Base-by-base conservation (phyloP, 1,284 basidiomycete genomes). In the Schizopora paradoxa region DNA sequence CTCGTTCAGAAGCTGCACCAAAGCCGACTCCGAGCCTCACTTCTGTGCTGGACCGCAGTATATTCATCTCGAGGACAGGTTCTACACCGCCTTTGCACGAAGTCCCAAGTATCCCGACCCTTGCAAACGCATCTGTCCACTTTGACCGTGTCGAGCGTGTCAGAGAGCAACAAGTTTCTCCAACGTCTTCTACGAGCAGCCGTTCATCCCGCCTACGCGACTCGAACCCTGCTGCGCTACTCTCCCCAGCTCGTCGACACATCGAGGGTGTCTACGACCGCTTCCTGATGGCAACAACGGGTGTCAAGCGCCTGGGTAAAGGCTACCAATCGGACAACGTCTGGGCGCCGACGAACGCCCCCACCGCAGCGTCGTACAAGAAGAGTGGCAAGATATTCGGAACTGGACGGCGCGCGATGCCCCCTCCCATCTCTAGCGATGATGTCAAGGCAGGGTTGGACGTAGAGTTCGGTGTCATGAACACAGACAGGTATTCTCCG, bases 251-350 rank as follows among this genome's bases (percentile, higher is more conserved):
- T 43, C 73, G 68, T 47, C 76, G 72, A 26, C 73, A 70, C 33
- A 56, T 82, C 19, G 85, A 87, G 63, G 75, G 74, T 41, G 79
- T 82, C 8, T 87, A 87, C 52, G 85, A 88, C 54, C 74, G 81
- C 31, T 82, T 87, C 67, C 68, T 88, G 23, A 84, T 86, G 81
- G 79, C 82, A 6, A 83, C 82, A 0, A 76, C 79, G 4, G 80
- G 81, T 23, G 82, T 87, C 31, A 86, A 80, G 57, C 80, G 84
- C 14, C 65, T 80, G 7, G 84, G 84, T 2, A 80, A 76, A 54
- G 84, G 85, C 8, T 87, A 87, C 54, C 81, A 87, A 61, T 86
- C 82, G 1, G 75, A 84, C 41, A 73, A 73, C 49, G 45, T 41
- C n/a, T 35, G 26, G 7, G 22, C 47, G 7, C 44, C 53, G 4